Conservation (phyloP, 768 basidiomycete species). For the Leccinellum albellum region DNA sequence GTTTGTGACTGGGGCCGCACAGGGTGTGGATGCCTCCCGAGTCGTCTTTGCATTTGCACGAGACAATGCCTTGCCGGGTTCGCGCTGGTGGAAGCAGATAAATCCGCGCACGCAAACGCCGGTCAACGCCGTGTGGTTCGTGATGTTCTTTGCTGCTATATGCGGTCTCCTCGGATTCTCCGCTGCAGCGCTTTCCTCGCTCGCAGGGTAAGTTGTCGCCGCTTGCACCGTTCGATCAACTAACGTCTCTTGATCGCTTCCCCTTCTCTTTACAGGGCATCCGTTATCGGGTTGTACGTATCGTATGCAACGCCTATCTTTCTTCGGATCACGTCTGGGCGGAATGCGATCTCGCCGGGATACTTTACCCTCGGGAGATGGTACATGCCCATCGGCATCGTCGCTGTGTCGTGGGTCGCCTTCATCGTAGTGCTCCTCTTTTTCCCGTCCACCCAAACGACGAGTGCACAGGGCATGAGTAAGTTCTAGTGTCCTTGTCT, state of each 20-base stretch:
- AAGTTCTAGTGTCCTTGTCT: constrained; percentile 27
- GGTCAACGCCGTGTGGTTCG: constrained; percentile 74
- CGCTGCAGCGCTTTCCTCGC: constrained; percentile 55
- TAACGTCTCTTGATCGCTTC: not conserved
- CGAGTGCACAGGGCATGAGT: constrained; percentile 54
- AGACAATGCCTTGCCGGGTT: constrained; percentile 71
- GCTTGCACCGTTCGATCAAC: not conserved
- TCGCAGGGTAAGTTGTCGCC: constrained; percentile 52
- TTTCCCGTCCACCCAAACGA: constrained; percentile 46
- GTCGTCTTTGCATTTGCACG: constrained; percentile 74
- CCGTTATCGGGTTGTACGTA: constrained; percentile 69
- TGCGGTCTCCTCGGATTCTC: constrained; percentile 69
- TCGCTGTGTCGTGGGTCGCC: constrained; percentile 64
- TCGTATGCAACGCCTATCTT: constrained; percentile 66
- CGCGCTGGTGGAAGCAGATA: constrained; percentile 64
- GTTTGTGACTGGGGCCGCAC: constrained; percentile 73
- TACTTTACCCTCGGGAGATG: constrained; percentile 59
- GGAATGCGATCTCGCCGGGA: constrained; percentile 54
- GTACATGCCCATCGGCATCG: constrained; percentile 53
- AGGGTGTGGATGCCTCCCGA: constrained; percentile 71
- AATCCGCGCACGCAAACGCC: constrained; percentile 61
- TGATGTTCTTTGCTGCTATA: constrained; percentile 51
- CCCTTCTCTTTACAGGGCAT: constrained; percentile 40
- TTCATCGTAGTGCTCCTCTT: constrained; percentile 59
- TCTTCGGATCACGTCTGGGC: constrained; percentile 66